phyloP scores from a whole-genome alignment of 208 protist genomes.

The Crithidia bombi region DNA sequence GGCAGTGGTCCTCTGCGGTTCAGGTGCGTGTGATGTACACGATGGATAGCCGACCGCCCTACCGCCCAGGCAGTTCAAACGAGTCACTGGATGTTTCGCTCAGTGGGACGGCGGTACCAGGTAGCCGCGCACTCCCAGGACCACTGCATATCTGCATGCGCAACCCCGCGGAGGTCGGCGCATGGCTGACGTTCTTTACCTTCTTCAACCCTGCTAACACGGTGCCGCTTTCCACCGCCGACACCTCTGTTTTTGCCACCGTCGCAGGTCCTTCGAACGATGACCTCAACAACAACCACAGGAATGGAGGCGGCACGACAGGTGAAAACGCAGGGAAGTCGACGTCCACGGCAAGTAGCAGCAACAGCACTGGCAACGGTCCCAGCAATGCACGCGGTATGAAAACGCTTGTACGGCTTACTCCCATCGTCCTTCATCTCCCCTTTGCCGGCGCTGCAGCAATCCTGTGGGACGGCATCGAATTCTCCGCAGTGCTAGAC shows the following conservation, averaged over 20 bases:
- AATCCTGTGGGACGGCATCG: conserved; percentile 51
- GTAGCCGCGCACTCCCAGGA: conserved; percentile 17
- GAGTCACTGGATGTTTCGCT: conserved; percentile 52
- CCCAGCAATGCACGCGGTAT: conserved; percentile 24
- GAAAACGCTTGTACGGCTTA: conserved; percentile 33
- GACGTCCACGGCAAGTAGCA: neutral
- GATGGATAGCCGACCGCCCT: conserved; percentile 62
- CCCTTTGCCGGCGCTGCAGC: conserved; percentile 38
- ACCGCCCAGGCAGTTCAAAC: conserved; percentile 34
- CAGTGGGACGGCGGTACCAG: conserved; percentile 28
- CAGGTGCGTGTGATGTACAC: conserved; percentile 46
- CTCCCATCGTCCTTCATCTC: conserved; percentile 44
- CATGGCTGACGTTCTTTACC: conserved; percentile 55
- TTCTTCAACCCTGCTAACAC: conserved; percentile 41
- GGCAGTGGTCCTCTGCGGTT: conserved; percentile 22
- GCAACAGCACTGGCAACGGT: neutral
- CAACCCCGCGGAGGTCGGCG: conserved; percentile 37
- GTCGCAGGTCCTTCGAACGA: neutral
- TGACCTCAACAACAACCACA: neutral
- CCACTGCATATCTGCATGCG: conserved; percentile 24
- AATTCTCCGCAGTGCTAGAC: conserved; percentile 23
- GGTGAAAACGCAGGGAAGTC: neutral
- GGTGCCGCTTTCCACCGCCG: conserved; percentile 19
- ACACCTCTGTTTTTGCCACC: neutral
- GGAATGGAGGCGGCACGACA: neutral